A percentile compares a stretch with the other conserved stretches of the same genome.
Evolutionary conservation across 441 rosid species (phyloP).

Genomic region (Jatropha podagrica): DNA sequence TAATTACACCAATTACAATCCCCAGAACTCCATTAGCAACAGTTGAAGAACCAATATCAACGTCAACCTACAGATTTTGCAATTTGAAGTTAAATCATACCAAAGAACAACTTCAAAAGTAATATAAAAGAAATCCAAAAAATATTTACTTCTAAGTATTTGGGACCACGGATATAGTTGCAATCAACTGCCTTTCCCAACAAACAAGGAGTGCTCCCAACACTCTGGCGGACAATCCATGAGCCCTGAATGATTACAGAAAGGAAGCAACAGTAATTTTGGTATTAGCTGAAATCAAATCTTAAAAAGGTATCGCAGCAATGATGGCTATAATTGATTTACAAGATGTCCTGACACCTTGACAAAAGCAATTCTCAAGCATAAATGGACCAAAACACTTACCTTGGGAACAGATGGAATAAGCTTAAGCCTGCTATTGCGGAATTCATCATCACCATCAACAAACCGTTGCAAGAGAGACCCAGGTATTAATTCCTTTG

Average conservation of each 20-base stretch:
- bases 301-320: not conserved
- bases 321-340: not conserved
- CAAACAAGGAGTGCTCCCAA: conserved; percentile 98
- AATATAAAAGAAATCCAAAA: conserved; percentile 4
- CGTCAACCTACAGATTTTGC: conserved; percentile 64
- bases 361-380: conserved; percentile 1
- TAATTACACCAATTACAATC: conserved; percentile 88
- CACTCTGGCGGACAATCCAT: conserved; percentile 99
- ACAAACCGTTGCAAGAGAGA: conserved; percentile 96
- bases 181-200: conserved; percentile 97
- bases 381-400: conserved; percentile 23
- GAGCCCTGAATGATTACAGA: conserved; percentile 66
- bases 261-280: not conserved
- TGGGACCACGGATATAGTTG: conserved; percentile 83
- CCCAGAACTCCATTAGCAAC: conserved; percentile 99
- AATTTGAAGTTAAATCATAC: conserved; percentile 18
- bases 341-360: conserved; percentile 8
- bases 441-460: conserved; percentile 98
- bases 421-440: conserved; percentile 95
- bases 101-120: not conserved
- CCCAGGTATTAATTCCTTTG: conserved; percentile 68
- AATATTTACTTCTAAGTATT: conserved; percentile 70
- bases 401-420: conserved; percentile 98
- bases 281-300: not conserved
- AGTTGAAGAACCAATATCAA: conserved; percentile 97